Base-by-base conservation (phyloP, 208 protist species). In the Leishmania aethiopica region DNA sequence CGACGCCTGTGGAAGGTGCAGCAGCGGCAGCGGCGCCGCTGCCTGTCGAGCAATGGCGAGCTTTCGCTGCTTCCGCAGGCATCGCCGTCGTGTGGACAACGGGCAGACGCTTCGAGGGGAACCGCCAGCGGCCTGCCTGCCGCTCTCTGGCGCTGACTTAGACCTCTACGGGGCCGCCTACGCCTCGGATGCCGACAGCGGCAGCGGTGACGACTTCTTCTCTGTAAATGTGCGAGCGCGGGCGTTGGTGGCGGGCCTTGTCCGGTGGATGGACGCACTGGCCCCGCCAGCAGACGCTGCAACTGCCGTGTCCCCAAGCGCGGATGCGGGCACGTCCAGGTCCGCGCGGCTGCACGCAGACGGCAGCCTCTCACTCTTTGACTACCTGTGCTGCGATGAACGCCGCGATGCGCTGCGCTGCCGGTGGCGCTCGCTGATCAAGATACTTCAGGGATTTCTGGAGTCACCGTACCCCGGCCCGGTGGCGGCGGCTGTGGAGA, bases 401-500 rank as follows among this genome's bases (percentile, higher is more conserved):
- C 72, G 86, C 1, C 86, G 86, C 49, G 83, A 86, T 45, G 86
- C 72, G 22, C 85, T 96, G 84, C 82, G 84, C 51, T 32, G 74
- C 37, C 87, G 90, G 32, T 96, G 90, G 90, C 83, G 69, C 28
- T 64, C 79, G 55, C 86, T 89, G 73, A 64, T 90, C 15, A 79
- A 74, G 66, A 49, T 91, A 37, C 88, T 96, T 49, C 81, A 90
- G 75, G 77, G 77, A 11, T 83, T 94, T 55, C 71, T 96, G 7
- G 70, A 72, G 25, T 94, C 90, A 1, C 35, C 77, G 22, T 90
- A 88, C 71, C 85, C 89, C n/a, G 85, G 89, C 37, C 60, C 89
- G 32, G 89, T 94, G 19, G 88, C 87, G 32, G 83, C 89, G 51
- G 92, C 89, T 17, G 87, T 92, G 72, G 87, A 92, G 75, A 82